Evolutionary conservation across 768 basidiomycete genomes (phyloP).

Genomic region (Lactifluus pinguis): DNA sequence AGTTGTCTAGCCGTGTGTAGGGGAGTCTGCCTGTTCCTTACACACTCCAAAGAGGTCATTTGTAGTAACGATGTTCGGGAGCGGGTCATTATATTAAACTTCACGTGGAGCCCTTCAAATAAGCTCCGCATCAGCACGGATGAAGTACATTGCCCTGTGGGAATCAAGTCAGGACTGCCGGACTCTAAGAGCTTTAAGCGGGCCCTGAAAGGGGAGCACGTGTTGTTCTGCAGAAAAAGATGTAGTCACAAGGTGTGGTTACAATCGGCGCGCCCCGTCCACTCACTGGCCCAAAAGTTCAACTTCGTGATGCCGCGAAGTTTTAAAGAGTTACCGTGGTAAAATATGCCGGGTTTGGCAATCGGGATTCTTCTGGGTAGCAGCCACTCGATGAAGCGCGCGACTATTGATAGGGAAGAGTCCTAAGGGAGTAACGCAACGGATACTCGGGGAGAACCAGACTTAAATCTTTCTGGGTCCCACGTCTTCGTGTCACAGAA

Average conservation of each 20-base stretch:
- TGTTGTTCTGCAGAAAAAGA: slow-evolving; percentile 4
- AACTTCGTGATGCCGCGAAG: neutral
- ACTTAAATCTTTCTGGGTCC: slow-evolving; percentile 3
- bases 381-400: neutral
- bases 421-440: slow-evolving; percentile 6
- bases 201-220: slow-evolving; percentile 8
- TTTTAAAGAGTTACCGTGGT: neutral
- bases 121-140: neutral
- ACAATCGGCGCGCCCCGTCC: neutral
- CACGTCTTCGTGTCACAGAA: slow-evolving; percentile 6
- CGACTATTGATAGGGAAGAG: neutral
- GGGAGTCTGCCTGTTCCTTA: neutral
- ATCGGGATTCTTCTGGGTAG: neutral
- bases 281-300: neutral
- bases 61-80: neutral
- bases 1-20: neutral
- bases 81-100: neutral
- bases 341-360: neutral
- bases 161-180: neutral
- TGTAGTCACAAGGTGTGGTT: neutral
- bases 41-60: neutral
- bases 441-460: slow-evolving; percentile 2
- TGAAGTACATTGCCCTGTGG: neutral
- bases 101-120: neutral
- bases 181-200: neutral